Evolutionary conservation across 2,329 filamentous ascomycete genomes (phyloP).

Genomic region (Calycina herbarum): DNA sequence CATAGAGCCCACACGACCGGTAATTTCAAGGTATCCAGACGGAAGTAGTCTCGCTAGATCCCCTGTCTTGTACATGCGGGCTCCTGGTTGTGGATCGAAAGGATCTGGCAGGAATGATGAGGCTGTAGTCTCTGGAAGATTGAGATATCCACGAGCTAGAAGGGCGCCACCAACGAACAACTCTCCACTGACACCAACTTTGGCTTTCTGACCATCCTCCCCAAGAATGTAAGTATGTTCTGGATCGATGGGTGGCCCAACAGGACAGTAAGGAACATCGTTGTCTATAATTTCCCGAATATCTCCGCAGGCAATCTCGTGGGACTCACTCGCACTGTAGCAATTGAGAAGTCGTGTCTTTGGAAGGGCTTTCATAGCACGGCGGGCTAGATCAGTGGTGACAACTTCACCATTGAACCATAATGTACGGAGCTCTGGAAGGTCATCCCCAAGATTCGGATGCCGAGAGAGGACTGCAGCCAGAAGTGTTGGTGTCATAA

Average conservation of each 20-base stretch:
- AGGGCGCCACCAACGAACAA: conserved; percentile 74
- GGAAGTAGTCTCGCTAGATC: conserved; percentile 81
- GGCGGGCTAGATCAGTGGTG: conserved; percentile 71
- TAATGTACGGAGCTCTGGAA: conserved; percentile 67
- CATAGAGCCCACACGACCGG: conserved; percentile 84
- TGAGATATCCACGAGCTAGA: conserved; percentile 75
- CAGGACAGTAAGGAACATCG: conserved; percentile 69
- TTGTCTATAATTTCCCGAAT: conserved; percentile 66
- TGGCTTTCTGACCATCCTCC: conserved; percentile 64
- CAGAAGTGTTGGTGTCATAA: conserved; percentile 80
- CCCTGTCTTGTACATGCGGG: conserved; percentile 80
- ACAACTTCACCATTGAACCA: conserved; percentile 86
- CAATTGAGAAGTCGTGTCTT: conserved; percentile 72
- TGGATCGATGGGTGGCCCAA: conserved; percentile 68
- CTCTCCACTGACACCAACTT: conserved; percentile 65
- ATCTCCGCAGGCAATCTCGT: conserved; percentile 64
- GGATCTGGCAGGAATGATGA: conserved; percentile 68
- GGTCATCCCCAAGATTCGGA: conserved; percentile 59
- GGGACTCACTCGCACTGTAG: conserved; percentile 79
- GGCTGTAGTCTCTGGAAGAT: conserved; percentile 74
- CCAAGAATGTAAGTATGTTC: conserved; percentile 72
- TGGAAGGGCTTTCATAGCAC: conserved; percentile 61
- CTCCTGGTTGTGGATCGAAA: conserved; percentile 58
- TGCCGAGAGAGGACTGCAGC: conserved; percentile 72
- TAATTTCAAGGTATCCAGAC: conserved; percentile 79